These are phyloP conservation scores for Pleurotus giganteus DNA, from an alignment of 768 basidiomycete genomes.

Conservation along the genomic window DNA sequence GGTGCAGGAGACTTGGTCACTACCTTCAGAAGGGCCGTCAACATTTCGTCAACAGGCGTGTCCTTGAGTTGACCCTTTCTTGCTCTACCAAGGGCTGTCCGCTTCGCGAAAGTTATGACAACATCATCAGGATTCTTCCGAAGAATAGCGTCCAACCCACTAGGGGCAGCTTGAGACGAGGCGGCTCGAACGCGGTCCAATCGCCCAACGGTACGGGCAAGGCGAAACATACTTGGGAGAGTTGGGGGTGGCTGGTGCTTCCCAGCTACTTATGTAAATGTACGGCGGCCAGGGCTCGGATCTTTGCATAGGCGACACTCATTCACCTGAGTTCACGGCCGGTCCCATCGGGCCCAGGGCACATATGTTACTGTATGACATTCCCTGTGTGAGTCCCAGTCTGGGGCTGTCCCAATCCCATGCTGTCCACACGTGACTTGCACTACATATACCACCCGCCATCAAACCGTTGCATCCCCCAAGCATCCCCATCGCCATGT, in stretches of 20 bases:
- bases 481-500: constrained; percentile 40
- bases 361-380: no score
- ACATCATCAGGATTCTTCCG: constrained; percentile 80
- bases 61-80: constrained; percentile 95
- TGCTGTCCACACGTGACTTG: constrained; percentile 6
- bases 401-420: no score
- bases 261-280: no score
- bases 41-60: constrained; percentile 80
- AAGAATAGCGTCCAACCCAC: constrained; percentile 52
- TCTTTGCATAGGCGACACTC: no score
- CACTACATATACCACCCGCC: background rate
- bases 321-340: no score
- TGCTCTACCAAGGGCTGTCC: constrained; percentile 84
- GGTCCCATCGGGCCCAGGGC: no score
- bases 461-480: constrained; percentile 14
- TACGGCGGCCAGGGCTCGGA: no score
- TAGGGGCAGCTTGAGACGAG: constrained; percentile 36
- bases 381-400: no score
- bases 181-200: constrained; percentile 33
- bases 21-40: constrained; percentile 80
- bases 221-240: background rate
- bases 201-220: background rate
- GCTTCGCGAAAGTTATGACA: constrained; percentile 85
- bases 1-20: constrained; percentile 6
- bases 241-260: background rate